Percentiles rank a stretch among this genome's conserved stretches.
These are phyloP conservation scores for Solanum sparsipilum DNA, from an alignment of 257 asterid genomes.

Conservation along the genomic window DNA sequence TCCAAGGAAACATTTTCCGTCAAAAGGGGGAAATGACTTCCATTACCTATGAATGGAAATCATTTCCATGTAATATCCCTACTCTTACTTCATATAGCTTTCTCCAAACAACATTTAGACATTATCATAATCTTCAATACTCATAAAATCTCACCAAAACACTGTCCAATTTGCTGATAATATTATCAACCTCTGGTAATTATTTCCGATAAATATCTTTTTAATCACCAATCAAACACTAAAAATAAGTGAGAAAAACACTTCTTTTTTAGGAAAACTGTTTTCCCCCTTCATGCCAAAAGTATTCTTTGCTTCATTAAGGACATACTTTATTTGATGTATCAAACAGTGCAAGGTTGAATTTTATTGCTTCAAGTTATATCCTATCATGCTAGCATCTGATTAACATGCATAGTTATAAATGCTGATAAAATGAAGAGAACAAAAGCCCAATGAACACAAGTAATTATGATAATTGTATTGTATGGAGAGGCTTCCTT, in stretches of 20 bases:
- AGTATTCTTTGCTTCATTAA: neutral
- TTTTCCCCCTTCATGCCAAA: neutral
- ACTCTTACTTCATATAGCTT: neutral
- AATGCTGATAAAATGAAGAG: neutral
- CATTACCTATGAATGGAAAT: neutral
- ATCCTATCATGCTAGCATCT: neutral
- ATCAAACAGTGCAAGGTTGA: neutral
- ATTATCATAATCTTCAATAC: neutral
- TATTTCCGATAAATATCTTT: neutral
- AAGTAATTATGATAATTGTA: neutral
- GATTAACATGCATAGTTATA: neutral
- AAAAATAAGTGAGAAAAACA: neutral
- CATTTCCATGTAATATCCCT: neutral
- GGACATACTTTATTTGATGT: neutral
- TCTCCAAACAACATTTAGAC: neutral
- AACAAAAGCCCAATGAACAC: neutral
- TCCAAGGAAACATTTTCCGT: neutral
- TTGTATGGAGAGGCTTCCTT: neutral
- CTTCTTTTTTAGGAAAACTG: neutral
- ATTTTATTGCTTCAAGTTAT: neutral
- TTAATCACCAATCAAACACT: neutral
- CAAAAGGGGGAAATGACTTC: neutral
- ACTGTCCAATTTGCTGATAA: neutral
- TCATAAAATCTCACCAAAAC: neutral
- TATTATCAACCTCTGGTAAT: neutral